These are phyloP conservation scores for Cinnamomum chago DNA, from an alignment of 164 flowering plant genomes.

Conservation along the genomic window DNA sequence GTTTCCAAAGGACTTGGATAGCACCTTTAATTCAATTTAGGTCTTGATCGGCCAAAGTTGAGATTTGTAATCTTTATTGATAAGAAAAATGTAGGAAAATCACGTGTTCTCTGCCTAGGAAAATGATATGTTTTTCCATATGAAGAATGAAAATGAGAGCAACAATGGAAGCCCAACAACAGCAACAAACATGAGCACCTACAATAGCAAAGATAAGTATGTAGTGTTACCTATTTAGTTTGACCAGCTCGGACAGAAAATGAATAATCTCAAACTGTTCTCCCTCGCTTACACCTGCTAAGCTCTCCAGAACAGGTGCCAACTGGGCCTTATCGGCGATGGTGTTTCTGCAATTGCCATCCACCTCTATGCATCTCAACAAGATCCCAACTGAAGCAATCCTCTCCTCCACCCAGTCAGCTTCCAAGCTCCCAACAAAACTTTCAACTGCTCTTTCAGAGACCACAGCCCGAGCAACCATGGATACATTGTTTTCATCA, in stretches of 20 bases:
- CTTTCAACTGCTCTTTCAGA: constrained; percentile 36
- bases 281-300: constrained; percentile 40
- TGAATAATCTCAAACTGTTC: constrained; percentile 54
- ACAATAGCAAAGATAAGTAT: neutral
- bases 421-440: constrained; percentile 44
- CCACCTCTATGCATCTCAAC: constrained; percentile 54
- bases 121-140: no score
- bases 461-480: constrained; percentile 29
- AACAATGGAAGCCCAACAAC: neutral
- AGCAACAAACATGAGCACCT: neutral
- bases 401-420: constrained; percentile 50
- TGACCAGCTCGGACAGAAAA: constrained; percentile 60
- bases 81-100: neutral
- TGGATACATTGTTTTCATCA: constrained; percentile 24
- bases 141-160: no score
- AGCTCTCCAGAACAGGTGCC: constrained; percentile 53
- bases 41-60: no score
- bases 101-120: no score
- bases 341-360: constrained; percentile 56
- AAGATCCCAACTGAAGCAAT: constrained; percentile 63
- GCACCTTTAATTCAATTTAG: no score
- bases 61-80: no score
- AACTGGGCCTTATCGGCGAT: constrained; percentile 69
- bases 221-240: constrained; percentile 46
- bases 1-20: no score